Base-by-base conservation (phyloP, 176 grass and related monocot species). In the Guadua angustifolia region DNA sequence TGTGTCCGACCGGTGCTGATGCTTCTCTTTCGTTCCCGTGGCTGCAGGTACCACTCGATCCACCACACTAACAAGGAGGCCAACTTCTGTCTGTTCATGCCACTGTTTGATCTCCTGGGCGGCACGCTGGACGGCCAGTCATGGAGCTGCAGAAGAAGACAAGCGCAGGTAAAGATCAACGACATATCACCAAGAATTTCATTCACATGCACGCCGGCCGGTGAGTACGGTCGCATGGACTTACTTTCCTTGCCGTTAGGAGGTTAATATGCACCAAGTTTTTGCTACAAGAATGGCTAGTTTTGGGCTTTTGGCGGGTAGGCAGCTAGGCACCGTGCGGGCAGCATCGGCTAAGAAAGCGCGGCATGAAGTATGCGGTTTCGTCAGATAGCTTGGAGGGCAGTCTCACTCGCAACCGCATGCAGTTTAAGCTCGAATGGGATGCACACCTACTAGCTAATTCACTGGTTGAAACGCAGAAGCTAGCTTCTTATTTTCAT, bases 11-110 rank as follows among this genome's bases (percentile, higher is more conserved):
- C 69, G 33, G 52, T 5, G 47, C 47, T 67, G 45, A 79, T 0
- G 70, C 44, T 9, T 19, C 42, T 44, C 19, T 17, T 17, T 12
- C 44, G 38, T 63, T 6, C 12, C 1, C 7, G 18, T 7, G 12
- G 11, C 69, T 79, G 69, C 82, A 98, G 95, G 87, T 98, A 98
- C 66, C 95, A 98, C 78, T 88, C 89, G 12, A 80, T 95, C 83
- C 95, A 98, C 46, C 95, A 95, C 75, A 83, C 76, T 21, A 78
- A 83, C 26, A 94, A 36, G 77, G 80, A 92, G 39, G 59, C 93
- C 64, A 98, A 95, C 51, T 98, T 98, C 84, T 98, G 95, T 70
- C 84, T 98, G 19, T 98, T 98, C 88, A 98, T 98, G 95, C 95
- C 95, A 66, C 87, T 98, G 26, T 95, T 98, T 70, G 95, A 98